Base-by-base conservation (phyloP, 768 basidiomycete genomes). In the Podaxis sp. region DNA sequence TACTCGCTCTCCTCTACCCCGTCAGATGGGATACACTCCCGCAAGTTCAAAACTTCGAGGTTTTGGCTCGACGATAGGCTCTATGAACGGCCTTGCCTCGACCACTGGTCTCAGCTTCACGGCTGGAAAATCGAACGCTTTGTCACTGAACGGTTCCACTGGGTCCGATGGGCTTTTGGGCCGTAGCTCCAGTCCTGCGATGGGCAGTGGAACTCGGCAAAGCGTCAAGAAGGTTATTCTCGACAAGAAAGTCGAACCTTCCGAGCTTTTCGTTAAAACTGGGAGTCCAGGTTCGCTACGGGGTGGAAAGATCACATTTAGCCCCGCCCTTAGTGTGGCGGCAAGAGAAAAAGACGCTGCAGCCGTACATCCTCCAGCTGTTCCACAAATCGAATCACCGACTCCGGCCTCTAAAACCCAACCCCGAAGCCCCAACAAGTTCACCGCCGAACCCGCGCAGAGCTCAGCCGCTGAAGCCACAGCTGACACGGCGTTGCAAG, bases 211-310 rank as follows among this genome's bases (percentile, higher is more conserved):
- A 48, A 80, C 76, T 63, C 80, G 88, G 59, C 86, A 89, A 62
- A 96, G 93, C 71, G 93, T 96, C 62, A 98, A 98, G 80, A 96
- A 96, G 71, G 82, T 98, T 62, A 88, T 95, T 40, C 72, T 97
- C 65, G 91, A 95, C 70, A 95, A 91, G 75, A 93, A 89, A 71
- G 79, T 92, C 15, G 89, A 91, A 56, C 82, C 91, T 28, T 76
- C 84, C 26, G 89, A 93, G 65, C 69, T 93, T 56, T 89, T 93
- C 69, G 72, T 71, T 46, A 83, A 82, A 69, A 77, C 80, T 1
- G 81, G 80, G 33, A 76, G 78, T 36, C 81, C 84, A 41, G 78
- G 80, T 57, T 72, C 76, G 20, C 58, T 73, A 50, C 74, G 75
- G 41, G 77, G 79, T 22, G 75, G 82, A 44, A 90, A 86, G 70